These are phyloP conservation scores for Rhododendron simsii DNA, from an alignment of 148 eudicot species.

Conservation along the genomic window DNA sequence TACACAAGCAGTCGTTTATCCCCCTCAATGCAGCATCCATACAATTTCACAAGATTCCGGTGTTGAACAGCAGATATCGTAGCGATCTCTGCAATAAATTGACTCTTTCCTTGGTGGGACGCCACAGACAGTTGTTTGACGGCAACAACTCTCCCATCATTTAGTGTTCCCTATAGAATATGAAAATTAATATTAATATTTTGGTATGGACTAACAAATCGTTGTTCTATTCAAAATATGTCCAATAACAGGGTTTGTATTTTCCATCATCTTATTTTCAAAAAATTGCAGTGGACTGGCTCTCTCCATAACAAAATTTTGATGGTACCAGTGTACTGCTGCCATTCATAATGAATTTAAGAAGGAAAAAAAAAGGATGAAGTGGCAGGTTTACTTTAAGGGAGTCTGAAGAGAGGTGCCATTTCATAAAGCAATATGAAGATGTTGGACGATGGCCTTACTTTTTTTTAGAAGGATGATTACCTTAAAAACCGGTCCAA, in stretches of 20 bases:
- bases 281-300: not conserved
- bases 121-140: conserved; percentile 82
- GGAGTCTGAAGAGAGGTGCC: not conserved
- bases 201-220: not conserved
- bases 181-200: not conserved
- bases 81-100: conserved; percentile 85
- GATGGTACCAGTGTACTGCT: not conserved
- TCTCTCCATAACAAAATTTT: not conserved
- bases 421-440: not conserved
- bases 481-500: conserved; percentile 70
- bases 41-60: conserved; percentile 77
- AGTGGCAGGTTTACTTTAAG: not conserved
- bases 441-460: not conserved
- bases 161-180: conserved; percentile 55
- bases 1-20: conserved; percentile 73
- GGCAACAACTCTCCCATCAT: conserved; percentile 72
- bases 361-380: not conserved
- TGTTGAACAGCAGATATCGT: conserved; percentile 88
- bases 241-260: not conserved
- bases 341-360: not conserved
- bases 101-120: conserved; percentile 77
- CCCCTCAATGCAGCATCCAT: conserved; percentile 93
- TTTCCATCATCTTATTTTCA: not conserved
- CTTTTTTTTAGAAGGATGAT: not conserved
- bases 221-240: not conserved